Evolutionary conservation across 495 filamentous ascomycete species (phyloP).

Genomic region (Astrocystis sublimbata): DNA sequence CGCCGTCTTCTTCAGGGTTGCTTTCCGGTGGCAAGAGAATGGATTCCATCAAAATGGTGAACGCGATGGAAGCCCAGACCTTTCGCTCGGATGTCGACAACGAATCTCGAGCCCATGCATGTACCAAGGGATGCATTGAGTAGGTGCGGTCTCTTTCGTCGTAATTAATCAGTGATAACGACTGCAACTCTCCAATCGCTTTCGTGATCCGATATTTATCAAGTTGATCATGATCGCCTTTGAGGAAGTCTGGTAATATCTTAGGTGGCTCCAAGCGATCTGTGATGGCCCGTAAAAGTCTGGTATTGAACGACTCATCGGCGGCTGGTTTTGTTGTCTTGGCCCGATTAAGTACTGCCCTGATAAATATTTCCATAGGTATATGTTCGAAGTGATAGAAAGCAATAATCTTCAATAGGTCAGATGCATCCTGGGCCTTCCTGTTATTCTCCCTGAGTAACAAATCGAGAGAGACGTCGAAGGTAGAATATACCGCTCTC

Average conservation of each 20-base stretch:
- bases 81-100: background rate
- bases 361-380: background rate
- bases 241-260: background rate
- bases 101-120: slow-evolving; percentile 2
- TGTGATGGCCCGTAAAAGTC: background rate
- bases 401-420: background rate
- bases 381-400: slow-evolving; percentile 3
- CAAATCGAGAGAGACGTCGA: background rate
- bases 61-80: slow-evolving; percentile 1
- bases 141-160: background rate
- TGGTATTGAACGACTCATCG: background rate
- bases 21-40: background rate
- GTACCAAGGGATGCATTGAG: background rate
- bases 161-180: background rate
- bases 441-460: background rate
- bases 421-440: background rate
- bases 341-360: background rate
- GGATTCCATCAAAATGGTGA: background rate
- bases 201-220: background rate
- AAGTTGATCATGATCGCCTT: background rate
- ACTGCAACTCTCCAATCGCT: background rate
- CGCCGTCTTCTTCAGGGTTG: background rate
- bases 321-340: background rate
- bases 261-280: background rate
- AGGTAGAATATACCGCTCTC: background rate